phyloP scores from a whole-genome alignment of 768 basidiomycete genomes.

The Rhizopogon vesiculosus region DNA sequence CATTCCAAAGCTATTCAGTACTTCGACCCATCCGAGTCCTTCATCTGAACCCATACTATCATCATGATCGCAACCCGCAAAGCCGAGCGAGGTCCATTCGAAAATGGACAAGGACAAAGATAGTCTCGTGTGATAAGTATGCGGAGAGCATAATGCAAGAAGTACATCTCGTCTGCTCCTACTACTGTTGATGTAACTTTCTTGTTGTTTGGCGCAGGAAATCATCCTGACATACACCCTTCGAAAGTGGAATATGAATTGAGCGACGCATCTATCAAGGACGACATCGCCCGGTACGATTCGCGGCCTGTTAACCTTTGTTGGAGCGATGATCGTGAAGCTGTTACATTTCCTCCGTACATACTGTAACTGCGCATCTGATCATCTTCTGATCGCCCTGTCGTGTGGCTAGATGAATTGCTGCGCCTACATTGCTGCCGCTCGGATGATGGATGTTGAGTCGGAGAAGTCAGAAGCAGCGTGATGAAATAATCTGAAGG shows the following conservation, averaged over 20 bases:
- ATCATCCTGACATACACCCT: conserved; percentile 85
- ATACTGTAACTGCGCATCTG: conserved; percentile 7
- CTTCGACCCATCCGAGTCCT: conserved; percentile 9
- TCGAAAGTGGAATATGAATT: conserved; percentile 84
- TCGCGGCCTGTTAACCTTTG: conserved; percentile 70
- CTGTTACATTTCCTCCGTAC: conserved; percentile 36
- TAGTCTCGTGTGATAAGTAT: conserved; percentile 61
- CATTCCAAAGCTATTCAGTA: conserved; percentile 38
- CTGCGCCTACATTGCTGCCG: conserved; percentile 67
- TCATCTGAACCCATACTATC: conserved; percentile 16
- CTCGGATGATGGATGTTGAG: conserved; percentile 27
- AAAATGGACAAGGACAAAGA: conserved; percentile 10
- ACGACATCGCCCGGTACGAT: conserved; percentile 84
- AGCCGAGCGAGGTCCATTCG: not conserved
- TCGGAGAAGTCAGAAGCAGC: too few relatives aligned
- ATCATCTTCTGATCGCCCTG: conserved; percentile 42
- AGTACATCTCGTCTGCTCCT: conserved; percentile 38
- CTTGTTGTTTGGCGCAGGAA: conserved; percentile 42
- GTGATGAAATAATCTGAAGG: too few relatives aligned
- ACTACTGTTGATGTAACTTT: conserved; percentile 1
- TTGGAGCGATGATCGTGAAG: conserved; percentile 73
- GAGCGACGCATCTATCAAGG: conserved; percentile 74
- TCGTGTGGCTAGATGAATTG: conserved; percentile 58
- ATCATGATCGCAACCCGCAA: conserved; percentile 9
- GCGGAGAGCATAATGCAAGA: conserved; percentile 77